Base-by-base conservation (phyloP, 2,329 filamentous ascomycete genomes). In the Phaeoacremonium minimum region DNA sequence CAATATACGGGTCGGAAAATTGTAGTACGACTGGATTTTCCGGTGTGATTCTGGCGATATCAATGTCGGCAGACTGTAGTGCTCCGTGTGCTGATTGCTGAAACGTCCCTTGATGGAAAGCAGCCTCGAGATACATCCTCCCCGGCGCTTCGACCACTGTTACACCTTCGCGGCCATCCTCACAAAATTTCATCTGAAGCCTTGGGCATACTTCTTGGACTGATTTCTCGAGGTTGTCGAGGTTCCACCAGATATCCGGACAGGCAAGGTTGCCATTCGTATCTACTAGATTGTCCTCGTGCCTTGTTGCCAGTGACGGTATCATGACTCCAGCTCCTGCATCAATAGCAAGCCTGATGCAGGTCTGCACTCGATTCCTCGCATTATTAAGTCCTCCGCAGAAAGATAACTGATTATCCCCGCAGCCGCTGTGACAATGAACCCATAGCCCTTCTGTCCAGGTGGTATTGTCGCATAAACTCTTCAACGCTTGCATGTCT, bases 311-410 rank as follows among this genome's bases (percentile, higher is more conserved):
- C 3, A 30, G 19, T 18, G 35, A 14, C 8, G 37, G 34, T 9
- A 40, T 17, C n/a, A 43, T 30, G n/a, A 40, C 15, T 11, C 33
- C 28, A 4, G 41, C 41, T 8, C 41, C 41, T 4, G 22, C 31
- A 12, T 35, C 37, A 13, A 43, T 37, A n/a, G 37, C 41, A n/a
- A 40, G 34, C 4, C 41, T 37, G 14, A 41, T 6, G 14, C 41
- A 43, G 12, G 41, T 38, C 28, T 40, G 37, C 9, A 43, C 16
- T 9, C 41, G 30, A 33, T 43, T 35, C 11, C 38, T 30, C 4
- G 38, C 35, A 30, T 41, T 37, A 19, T 35, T 40, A 12, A 41
- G 32, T 28, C 41, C 41, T 15, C 37, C 38, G 15, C 41, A 35
- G 18, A 37, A 29, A 13, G 34, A 37, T 15, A 17, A 14, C 16